Conservation (phyloP, 257 asterid genomes). For the Penstemon barbatus region DNA sequence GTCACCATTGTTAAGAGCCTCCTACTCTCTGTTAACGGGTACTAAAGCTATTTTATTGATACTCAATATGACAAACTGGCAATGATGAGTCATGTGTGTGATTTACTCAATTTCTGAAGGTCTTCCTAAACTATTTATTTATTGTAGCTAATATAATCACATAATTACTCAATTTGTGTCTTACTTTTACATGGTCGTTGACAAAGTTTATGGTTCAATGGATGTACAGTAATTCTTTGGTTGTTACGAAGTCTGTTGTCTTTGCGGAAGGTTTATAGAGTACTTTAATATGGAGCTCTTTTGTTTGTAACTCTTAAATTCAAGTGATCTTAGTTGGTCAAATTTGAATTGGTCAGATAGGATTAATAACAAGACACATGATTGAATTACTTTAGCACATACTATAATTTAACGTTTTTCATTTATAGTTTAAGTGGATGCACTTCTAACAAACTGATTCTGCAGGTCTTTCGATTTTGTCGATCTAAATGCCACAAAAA, state of each 20-base stretch:
- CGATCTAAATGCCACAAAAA: slow-evolving; percentile 91
- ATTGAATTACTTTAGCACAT: neutral
- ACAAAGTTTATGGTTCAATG: too few relatives aligned
- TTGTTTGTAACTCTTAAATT: neutral
- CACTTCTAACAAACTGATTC: neutral
- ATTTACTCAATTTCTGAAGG: neutral
- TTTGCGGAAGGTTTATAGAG: neutral
- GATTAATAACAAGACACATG: neutral
- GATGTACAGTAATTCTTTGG: neutral
- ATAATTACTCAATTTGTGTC: too few relatives aligned
- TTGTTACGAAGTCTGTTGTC: neutral
- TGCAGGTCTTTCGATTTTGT: slow-evolving; percentile 81
- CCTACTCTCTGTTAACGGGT: neutral
- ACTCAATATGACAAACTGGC: too few relatives aligned
- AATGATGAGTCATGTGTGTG: neutral
- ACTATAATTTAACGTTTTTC: neutral
- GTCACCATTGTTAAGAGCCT: neutral
- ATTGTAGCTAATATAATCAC: too few relatives aligned
- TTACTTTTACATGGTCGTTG: too few relatives aligned
- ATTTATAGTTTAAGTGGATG: neutral
- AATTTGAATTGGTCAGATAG: neutral
- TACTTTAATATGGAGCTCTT: neutral
- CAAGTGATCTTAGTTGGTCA: slow-evolving; percentile 21
- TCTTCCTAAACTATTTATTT: too few relatives aligned
- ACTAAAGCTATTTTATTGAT: too few relatives aligned